Evolutionary conservation across 345 rosid species (phyloP), one percentile per base, ranked within the genome.

Genomic region (Gynandropsis gynandra): DNA sequence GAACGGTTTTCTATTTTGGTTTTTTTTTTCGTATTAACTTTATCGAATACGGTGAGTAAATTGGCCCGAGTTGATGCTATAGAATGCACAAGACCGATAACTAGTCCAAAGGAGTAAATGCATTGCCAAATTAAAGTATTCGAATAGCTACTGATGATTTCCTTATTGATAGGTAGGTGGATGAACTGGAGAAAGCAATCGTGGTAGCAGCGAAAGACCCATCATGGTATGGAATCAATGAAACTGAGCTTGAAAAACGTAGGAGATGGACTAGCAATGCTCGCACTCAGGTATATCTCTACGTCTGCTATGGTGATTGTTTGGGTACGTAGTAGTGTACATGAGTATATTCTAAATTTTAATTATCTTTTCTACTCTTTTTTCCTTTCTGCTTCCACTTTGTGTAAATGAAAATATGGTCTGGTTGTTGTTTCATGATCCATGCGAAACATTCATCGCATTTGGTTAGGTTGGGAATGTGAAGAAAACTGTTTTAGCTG

Each of bases 121-220:
- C 17, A 42, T 50, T 9, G 43, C 14, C 31, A 32, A 32, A 20
- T 41, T 50, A 46, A 44, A 61, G 47, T 31, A 24, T 2, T n/a
- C 70, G 21, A 57, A 66, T 73, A 65, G 71, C 4, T 74, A 58
- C 74, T 85, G 80, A 80, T 61, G 56, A 27, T 47, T 69, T 60
- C 59, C 52, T 74, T 77, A 63, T 59, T 82, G 78, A 80, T 81
- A 76, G 85, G 83, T 81, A 88, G 99, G 95, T 93, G 73, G 95
- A 85, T 76, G 95, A 87, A 72, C 76, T 93, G 72, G 99, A 88
- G 64, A 93, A 93, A 64, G 74, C 99, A 38, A 78, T 93, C 63
- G 49, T 74, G 10, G 94, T 93, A 49, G 97, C 99, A 27, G 85
- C 87, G 13, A 76, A 74, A 70, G 97, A 87, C 67, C 99, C 95